Base-by-base conservation (phyloP, 2,329 filamentous ascomycete genomes). In the Colletotrichum scovillei region DNA sequence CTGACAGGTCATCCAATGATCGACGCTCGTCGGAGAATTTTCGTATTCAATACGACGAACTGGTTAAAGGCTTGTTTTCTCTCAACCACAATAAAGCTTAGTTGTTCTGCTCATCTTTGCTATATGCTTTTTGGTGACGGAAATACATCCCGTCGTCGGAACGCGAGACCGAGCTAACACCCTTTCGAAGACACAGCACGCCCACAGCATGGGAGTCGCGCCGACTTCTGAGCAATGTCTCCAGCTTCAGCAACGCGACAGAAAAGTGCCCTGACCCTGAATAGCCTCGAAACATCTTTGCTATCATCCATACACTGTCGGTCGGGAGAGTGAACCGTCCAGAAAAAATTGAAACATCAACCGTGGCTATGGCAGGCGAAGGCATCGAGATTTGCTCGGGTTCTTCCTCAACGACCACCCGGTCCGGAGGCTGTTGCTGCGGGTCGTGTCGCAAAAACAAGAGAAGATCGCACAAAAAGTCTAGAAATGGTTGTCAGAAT, bases 401-500 rank as follows among this genome's bases (percentile, higher is more conserved):
- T 8, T 14, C 32, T 12, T 16, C 35, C 32, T 46, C 58, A 3
- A 26, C n/a, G 14, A 26, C 5, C 38, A 42, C 4, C 22, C 35
- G 14, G 6, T 7, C 16, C 58, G 22, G 35, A 60, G 35, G 35
- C 38, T 46, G 58, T 26, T 60, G 35, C 58, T 60, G 58, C 35
- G 35, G 58, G 6, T 60, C 58, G 22, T 60, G 58, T 24, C 35
- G 58, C 11, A 60, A 28, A 12, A 60, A 28, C 5, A 35, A 38
- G 32, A 60, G 35, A 26, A 32, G 58, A 5, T 60, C 35, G 16
- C 58, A 60, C 58, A 60, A 46, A 22, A 75, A 74, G 35, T 75
- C 74, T 7, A 68, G 74, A 4, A 60, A 63, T 8, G 74, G 74
- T 7, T 75, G 74, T 57, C 64, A 57, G 16, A 75, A 72, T 2